Percentiles rank a stretch among this genome's conserved stretches.
These are phyloP conservation scores for Linnemannia exigua DNA, from an alignment of 192 early-diverging fungal species.

Conservation along the genomic window DNA sequence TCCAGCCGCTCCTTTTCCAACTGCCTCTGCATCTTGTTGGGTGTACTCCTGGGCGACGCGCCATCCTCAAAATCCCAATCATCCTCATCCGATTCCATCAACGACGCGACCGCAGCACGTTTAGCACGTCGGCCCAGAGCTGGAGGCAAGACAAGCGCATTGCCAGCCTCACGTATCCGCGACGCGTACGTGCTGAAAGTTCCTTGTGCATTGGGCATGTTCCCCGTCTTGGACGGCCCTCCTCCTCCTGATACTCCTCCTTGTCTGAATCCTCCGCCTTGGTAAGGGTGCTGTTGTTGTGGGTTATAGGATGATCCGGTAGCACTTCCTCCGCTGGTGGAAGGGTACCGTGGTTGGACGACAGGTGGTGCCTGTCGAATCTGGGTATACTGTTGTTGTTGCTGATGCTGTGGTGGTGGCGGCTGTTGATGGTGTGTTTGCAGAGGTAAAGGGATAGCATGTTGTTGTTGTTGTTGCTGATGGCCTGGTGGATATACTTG, in stretches of 20 bases:
- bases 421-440: not conserved
- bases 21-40: constrained; percentile 23
- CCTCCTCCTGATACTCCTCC: not conserved
- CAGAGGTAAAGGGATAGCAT: not conserved
- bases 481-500: not conserved
- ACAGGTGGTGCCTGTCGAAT: not conserved
- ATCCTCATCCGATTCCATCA: constrained; percentile 59
- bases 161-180: constrained; percentile 61
- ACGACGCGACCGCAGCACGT: constrained; percentile 34
- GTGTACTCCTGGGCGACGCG: constrained; percentile 31
- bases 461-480: not conserved
- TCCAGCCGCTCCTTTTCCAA: constrained; percentile 28
- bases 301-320: not conserved
- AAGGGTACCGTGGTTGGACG: constrained; percentile 2
- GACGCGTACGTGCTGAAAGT: constrained; percentile 60
- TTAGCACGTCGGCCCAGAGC: constrained; percentile 44
- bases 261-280: not conserved
- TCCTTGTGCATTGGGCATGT: constrained; percentile 24
- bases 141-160: constrained; percentile 58
- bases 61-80: constrained; percentile 56
- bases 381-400: constrained; percentile 23
- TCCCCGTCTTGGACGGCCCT: not conserved
- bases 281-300: constrained; percentile 9
- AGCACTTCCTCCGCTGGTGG: not conserved
- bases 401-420: constrained; percentile 1